Conservation (phyloP, 306 rosid species). For the Senna siamea region DNA sequence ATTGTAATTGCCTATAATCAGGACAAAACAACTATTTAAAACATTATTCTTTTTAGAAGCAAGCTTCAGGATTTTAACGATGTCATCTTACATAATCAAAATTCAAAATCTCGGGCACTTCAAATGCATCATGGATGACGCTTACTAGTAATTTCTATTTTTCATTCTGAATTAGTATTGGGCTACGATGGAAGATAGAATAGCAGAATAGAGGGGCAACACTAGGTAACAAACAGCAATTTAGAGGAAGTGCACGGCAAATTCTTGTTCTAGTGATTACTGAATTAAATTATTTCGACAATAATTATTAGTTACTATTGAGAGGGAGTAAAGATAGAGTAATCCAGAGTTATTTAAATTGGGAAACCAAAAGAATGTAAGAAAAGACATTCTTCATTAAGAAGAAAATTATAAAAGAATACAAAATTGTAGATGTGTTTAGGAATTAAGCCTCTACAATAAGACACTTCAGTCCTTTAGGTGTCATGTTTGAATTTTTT, state of each 20-base stretch:
- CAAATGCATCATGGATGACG: neutral
- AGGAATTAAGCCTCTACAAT: conserved; percentile 39
- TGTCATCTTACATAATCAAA: neutral
- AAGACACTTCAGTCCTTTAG: conserved; percentile 44
- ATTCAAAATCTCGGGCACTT: neutral
- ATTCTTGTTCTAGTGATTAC: neutral
- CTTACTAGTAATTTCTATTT: too few species aligned
- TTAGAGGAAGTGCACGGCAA: neutral
- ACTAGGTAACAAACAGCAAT: neutral
- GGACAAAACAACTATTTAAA: too few species aligned
- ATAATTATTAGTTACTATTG: conserved; percentile 1
- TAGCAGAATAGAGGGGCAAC: neutral
- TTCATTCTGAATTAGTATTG: too few species aligned
- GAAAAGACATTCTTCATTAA: conserved; percentile 28
- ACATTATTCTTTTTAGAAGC: too few species aligned
- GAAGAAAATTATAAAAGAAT: conserved; percentile 1
- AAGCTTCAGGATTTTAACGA: neutral
- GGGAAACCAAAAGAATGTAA: conserved; percentile 39
- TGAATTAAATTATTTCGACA: conserved; percentile 19
- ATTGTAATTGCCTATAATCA: too few species aligned
- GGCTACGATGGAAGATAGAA: too few species aligned
- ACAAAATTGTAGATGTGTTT: conserved; percentile 31
- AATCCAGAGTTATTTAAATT: conserved; percentile 28
- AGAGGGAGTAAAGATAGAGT: conserved; percentile 2
- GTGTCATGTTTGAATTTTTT: conserved; percentile 27